These are phyloP conservation scores for Carex pumila DNA, from an alignment of 176 grass and related monocot genomes.

Conservation along the genomic window DNA sequence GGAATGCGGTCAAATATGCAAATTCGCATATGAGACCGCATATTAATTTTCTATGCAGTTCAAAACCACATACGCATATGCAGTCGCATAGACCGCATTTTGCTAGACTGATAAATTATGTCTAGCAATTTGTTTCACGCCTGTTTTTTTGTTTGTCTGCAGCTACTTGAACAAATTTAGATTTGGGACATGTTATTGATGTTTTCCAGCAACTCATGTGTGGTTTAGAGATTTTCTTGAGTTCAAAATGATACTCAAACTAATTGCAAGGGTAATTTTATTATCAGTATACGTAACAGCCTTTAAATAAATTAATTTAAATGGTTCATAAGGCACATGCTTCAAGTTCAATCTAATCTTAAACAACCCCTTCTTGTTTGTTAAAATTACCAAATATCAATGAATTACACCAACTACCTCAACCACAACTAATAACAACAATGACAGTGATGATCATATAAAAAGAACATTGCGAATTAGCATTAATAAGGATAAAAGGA, in stretches of 20 bases:
- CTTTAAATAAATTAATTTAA: too few relatives aligned
- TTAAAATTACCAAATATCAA: neutral
- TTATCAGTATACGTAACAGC: too few relatives aligned
- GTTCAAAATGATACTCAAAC: neutral
- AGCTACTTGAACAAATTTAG: neutral
- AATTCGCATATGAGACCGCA: too few relatives aligned
- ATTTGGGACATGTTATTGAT: neutral
- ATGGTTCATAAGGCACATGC: too few relatives aligned
- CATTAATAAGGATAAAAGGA: neutral
- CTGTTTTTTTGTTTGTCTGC: neutral
- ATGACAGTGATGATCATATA: neutral
- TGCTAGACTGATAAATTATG: too few relatives aligned
- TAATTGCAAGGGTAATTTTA: too few relatives aligned
- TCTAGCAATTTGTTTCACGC: too few relatives aligned
- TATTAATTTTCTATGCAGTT: too few relatives aligned
- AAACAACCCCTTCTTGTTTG: neutral
- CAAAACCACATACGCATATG: too few relatives aligned
- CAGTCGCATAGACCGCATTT: too few relatives aligned
- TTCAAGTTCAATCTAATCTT: neutral
- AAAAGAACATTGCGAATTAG: neutral
- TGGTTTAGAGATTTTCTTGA: neutral
- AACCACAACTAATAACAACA: neutral
- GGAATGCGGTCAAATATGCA: too few relatives aligned
- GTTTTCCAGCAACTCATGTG: neutral
- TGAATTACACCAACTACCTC: neutral